phyloP scores from a whole-genome alignment of 805 yeast genomes.

The Saturnispora galanensis region DNA sequence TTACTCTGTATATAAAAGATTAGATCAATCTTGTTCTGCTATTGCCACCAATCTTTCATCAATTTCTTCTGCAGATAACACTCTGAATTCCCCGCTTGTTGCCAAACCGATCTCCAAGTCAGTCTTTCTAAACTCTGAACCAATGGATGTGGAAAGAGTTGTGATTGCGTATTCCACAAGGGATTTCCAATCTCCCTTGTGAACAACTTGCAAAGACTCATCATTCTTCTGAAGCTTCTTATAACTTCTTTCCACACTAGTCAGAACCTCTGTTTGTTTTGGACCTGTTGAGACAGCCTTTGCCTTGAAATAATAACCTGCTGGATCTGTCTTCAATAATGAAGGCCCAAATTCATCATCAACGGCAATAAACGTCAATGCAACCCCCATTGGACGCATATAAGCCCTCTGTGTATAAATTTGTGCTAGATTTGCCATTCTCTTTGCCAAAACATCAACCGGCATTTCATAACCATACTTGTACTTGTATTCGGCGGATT shows the following conservation, averaged over 20 bases:
- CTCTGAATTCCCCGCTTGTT: constrained; percentile 55
- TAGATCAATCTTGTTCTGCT: constrained; percentile 81
- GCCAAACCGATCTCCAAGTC: constrained; percentile 94
- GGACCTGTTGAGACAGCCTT: constrained; percentile 95
- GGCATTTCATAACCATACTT: constrained; percentile 97
- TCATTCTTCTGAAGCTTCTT: constrained; percentile 41
- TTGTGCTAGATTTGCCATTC: constrained; percentile 94
- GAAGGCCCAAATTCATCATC: constrained; percentile 89
- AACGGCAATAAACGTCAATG: constrained; percentile 75
- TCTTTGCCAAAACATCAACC: constrained; percentile 80
- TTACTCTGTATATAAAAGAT: not conserved
- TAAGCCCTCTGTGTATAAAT: constrained; percentile 95
- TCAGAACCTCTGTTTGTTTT: constrained; percentile 90
- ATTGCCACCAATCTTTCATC: constrained; percentile 90
- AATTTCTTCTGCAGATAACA: constrained; percentile 74
- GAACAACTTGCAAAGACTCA: constrained; percentile 29
- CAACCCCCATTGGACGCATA: constrained; percentile 97
- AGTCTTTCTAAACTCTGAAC: constrained; percentile 88
- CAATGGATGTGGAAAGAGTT: constrained; percentile 75
- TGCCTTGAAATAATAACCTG: constrained; percentile 87
- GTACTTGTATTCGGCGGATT: constrained; percentile 91
- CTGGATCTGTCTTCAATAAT: constrained; percentile 91
- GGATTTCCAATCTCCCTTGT: constrained; percentile 76
- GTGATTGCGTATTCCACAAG: constrained; percentile 86
- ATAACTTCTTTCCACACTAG: constrained; percentile 80